Evolutionary conservation across 2,329 filamentous ascomycete genomes (phyloP), one percentile per base, ranked within the genome.

Genomic region (Verticillium alfalfae): DNA sequence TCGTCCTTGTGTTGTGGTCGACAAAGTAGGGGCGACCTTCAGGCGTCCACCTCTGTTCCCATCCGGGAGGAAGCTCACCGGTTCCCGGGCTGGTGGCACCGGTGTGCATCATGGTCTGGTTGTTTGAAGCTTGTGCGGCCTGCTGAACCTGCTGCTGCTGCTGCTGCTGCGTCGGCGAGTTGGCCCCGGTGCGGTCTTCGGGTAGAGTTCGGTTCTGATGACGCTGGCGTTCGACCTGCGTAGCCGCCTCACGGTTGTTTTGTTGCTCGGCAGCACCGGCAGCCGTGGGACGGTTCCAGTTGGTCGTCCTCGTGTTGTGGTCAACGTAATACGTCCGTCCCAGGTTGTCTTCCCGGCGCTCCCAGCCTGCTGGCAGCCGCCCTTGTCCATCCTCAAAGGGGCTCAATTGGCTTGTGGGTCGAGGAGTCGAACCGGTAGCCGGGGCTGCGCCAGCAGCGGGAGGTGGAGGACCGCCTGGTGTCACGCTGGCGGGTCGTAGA

Each of bases 281-380:
- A 63, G 88, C 88, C 45, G 92, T 90, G 8, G 95, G 95, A 63
- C 95, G 84, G 68, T 91, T 94, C 95, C 95, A 99, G 68, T 94
- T 98, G 1, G 95, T 99, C 61, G 95, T 94, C 69, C 95, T 85
- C 7, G 93, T 97, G 75, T 98, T 98, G 75, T 98, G 95, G 71
- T 99, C 95, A 59, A 99, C 95, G 73, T 98, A 99, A 73, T 99
- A 99, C 26, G 94, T 98, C 70, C 95, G 86, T 59, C 95, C 94
- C 54, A 98, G 77, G 68, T 97, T 95, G 73, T 99, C 95, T 75
- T 98, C 94, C 61, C 95, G 87, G 61, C 95, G 88, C 78, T 99
- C 95, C 94, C 95, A 99, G 38, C 95, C 95, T 58, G 91, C 88
- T 38, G 95, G 95, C 60, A 99, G 78, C 68, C 94, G 88, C 62